These are phyloP conservation scores for Fusarium fracticaudum DNA, from an alignment of 2,329 filamentous ascomycete genomes.

Conservation along the genomic window DNA sequence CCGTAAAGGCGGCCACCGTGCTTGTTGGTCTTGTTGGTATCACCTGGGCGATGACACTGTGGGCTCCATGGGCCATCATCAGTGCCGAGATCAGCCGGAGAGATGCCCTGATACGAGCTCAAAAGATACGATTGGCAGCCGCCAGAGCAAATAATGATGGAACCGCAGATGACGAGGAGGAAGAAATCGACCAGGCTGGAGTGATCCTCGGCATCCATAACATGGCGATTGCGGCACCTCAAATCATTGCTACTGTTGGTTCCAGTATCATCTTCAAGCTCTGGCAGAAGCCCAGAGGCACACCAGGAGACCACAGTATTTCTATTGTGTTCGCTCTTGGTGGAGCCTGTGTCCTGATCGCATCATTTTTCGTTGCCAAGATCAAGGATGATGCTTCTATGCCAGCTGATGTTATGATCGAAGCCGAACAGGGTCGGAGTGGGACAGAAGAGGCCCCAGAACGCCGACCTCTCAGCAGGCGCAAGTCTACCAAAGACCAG, in stretches of 20 bases:
- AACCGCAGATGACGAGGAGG: conserved; percentile 48
- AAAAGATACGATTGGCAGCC: conserved; percentile 40
- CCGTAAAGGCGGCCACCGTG: conserved; percentile 75
- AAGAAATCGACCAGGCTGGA: conserved; percentile 79
- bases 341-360: conserved; percentile 79
- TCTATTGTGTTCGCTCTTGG: conserved; percentile 87
- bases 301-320: conserved; percentile 86
- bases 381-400: conserved; percentile 68
- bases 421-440: conserved; percentile 55
- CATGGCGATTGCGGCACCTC: conserved; percentile 89
- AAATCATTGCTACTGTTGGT: conserved; percentile 87
- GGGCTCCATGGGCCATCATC: conserved; percentile 96
- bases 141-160: conserved; percentile 16
- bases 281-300: conserved; percentile 87
- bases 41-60: conserved; percentile 91
- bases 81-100: conserved; percentile 89
- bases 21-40: conserved; percentile 86
- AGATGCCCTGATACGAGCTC: conserved; percentile 66
- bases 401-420: conserved; percentile 51
- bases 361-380: conserved; percentile 76
- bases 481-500: conserved; percentile 54
- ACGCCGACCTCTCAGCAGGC: conserved; percentile 42
- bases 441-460: conserved; percentile 44
- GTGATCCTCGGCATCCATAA: conserved; percentile 96
- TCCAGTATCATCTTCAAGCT: conserved; percentile 86